Evolutionary conservation across 148 eudicot species (phyloP), one percentile per base, ranked within the genome.

Genomic region (Diospyros lotus): DNA sequence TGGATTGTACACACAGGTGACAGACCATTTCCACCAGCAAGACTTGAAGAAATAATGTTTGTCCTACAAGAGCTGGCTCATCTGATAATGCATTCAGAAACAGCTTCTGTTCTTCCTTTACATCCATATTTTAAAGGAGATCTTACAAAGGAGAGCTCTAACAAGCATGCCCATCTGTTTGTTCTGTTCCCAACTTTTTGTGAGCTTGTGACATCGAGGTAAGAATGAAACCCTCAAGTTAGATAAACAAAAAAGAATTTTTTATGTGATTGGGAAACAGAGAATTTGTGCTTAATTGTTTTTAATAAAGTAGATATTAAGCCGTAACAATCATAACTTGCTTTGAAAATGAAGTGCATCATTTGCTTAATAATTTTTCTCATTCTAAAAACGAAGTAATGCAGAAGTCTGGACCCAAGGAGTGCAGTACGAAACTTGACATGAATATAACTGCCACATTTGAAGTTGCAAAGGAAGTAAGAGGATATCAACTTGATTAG

Each of bases 121-220:
- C 86, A 84, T 81, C 84, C 84, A 45, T 73, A 75, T 77, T 80
- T 91, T 73, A 88, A 84, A 76, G 75, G 70, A 71, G 84, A 79
- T 66, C 64, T 79, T 45, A 51, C 74, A 28, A 82, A 86, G 69
- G 88, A 76, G 51, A 84, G 79, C 76, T 76, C 64, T 38, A 79
- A 66, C 17, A 77, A 61, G 77, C 94, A 81, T 44, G 81, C 89
- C 55, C 98, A 96, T 86, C 88, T 96, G 65, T 79, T 91, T 71
- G 85, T 93, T 76, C 86, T 96, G 38, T 90, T 93, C 79, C 94
- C 91, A 15, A 84, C 99, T 62, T 82, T 96, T 45, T 91, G 94
- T 79, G 98, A 93, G 86, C 98, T 96, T 70, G 89, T 96, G 74
- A 74, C 81, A 78, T 96, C 99, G 78, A 96, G 99, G 99, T 96